phyloP scores from a whole-genome alignment of 202 grass and related monocot genomes.

The Setaria viridis region DNA sequence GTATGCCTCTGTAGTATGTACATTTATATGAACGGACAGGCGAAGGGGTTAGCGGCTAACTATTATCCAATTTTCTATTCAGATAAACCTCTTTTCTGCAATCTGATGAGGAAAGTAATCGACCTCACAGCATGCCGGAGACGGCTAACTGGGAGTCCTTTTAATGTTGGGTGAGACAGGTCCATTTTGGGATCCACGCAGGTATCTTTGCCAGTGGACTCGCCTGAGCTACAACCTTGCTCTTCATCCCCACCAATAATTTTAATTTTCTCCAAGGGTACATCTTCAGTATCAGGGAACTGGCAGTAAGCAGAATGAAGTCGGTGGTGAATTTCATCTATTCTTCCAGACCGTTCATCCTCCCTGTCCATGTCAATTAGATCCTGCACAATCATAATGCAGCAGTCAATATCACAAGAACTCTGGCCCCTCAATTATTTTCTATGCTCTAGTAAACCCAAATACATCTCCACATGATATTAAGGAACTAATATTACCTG shows the following conservation, averaged over 20 bases:
- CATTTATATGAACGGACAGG: constrained; percentile 1
- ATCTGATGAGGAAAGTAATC: constrained; percentile 55
- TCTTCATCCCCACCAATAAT: constrained; percentile 38
- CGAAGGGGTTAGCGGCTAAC: constrained; percentile 9
- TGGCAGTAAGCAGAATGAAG: constrained; percentile 74
- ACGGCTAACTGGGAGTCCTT: constrained; percentile 56
- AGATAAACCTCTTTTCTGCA: constrained; percentile 59
- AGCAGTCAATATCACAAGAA: constrained; percentile 1
- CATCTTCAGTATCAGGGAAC: constrained; percentile 51
- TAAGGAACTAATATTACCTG: constrained; percentile 60
- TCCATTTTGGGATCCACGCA: constrained; percentile 37
- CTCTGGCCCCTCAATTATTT: neutral
- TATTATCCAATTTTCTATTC: constrained; percentile 23
- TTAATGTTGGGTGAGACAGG: constrained; percentile 67
- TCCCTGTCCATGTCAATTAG: constrained; percentile 84
- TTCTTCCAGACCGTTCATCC: constrained; percentile 71
- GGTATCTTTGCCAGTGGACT: constrained; percentile 44
- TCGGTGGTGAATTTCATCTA: constrained; percentile 68
- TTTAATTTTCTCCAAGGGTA: constrained; percentile 51
- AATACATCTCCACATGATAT: constrained; percentile 15
- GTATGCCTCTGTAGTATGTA: constrained; percentile 34
- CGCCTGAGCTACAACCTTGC: constrained; percentile 40
- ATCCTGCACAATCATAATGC: constrained; percentile 60
- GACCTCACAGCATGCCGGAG: constrained; percentile 58
- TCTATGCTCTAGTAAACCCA: neutral